Evolutionary conservation across 345 rosid species (phyloP).

Genomic region (Salix arbutifolia): DNA sequence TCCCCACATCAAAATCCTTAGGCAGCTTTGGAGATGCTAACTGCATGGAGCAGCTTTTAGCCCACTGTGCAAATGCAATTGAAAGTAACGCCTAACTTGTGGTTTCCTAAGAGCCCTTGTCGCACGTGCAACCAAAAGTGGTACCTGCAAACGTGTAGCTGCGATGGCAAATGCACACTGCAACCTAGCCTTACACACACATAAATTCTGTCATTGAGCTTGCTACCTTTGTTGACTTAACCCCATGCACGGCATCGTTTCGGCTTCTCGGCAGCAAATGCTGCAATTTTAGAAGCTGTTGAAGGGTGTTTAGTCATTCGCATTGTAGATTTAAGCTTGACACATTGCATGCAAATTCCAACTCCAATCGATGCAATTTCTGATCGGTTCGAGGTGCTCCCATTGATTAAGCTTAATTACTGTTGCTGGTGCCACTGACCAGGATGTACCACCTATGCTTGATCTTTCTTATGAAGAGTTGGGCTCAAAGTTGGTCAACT

Average conservation of each 20-base stretch:
- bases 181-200: slow-evolving; percentile 40
- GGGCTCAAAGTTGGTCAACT: slow-evolving; percentile 60
- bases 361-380: slow-evolving; percentile 75
- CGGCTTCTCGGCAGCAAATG: slow-evolving; percentile 86
- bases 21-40: slow-evolving; percentile 63
- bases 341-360: slow-evolving; percentile 97
- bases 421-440: slow-evolving; percentile 38
- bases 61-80: slow-evolving; percentile 86
- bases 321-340: slow-evolving; percentile 76
- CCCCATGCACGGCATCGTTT: slow-evolving; percentile 78
- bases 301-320: slow-evolving; percentile 70
- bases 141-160: slow-evolving; percentile 58
- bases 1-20: slow-evolving; percentile 47
- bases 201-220: slow-evolving; percentile 77
- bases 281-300: slow-evolving; percentile 66
- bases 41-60: slow-evolving; percentile 84
- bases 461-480: slow-evolving; percentile 63
- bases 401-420: slow-evolving; percentile 62
- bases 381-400: slow-evolving; percentile 49
- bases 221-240: slow-evolving; percentile 76
- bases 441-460: slow-evolving; percentile 47
- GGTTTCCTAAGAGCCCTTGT: slow-evolving; percentile 76
- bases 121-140: slow-evolving; percentile 62
- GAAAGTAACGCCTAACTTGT: slow-evolving; percentile 65
- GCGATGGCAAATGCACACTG: slow-evolving; percentile 41